Evolutionary conservation across 345 rosid species (phyloP).

Genomic region (Eucalyptus polyanthemos): DNA sequence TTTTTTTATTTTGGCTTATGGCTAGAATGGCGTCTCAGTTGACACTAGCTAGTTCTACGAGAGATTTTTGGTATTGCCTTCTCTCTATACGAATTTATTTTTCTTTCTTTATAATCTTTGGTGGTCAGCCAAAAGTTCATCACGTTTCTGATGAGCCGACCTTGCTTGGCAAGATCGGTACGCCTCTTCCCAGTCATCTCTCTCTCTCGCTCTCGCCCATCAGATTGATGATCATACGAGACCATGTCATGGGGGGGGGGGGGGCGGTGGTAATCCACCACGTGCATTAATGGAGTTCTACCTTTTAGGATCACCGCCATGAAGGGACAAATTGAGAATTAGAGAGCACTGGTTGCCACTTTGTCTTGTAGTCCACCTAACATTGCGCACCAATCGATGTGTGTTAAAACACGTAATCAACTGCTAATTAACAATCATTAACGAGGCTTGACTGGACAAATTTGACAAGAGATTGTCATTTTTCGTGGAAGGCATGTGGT

Average conservation of each 20-base stretch:
- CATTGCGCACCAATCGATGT: background rate
- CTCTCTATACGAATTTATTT: background rate
- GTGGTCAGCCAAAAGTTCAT: background rate
- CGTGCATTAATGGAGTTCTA: background rate
- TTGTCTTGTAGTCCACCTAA: background rate
- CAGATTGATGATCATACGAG: background rate
- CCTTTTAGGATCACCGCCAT: background rate
- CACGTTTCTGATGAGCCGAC: background rate
- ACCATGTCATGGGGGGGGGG: background rate
- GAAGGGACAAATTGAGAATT: background rate
- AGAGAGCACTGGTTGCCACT: background rate
- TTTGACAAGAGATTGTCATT: background rate
- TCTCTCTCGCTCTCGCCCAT: background rate
- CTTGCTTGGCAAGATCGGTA: background rate
- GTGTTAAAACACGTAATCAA: background rate
- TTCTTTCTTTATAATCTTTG: background rate
- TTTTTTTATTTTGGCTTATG: background rate
- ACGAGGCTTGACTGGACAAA: background rate
- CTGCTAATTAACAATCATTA: background rate
- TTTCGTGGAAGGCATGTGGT: background rate
- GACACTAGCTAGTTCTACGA: background rate
- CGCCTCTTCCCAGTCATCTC: background rate
- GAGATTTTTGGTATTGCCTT: background rate
- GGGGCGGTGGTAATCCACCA: background rate
- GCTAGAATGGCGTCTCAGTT: background rate